A percentile compares a stretch with the other conserved stretches of the same genome.
These are phyloP conservation scores for Lactarius vividus DNA, from an alignment of 768 basidiomycete species.

Conservation along the genomic window DNA sequence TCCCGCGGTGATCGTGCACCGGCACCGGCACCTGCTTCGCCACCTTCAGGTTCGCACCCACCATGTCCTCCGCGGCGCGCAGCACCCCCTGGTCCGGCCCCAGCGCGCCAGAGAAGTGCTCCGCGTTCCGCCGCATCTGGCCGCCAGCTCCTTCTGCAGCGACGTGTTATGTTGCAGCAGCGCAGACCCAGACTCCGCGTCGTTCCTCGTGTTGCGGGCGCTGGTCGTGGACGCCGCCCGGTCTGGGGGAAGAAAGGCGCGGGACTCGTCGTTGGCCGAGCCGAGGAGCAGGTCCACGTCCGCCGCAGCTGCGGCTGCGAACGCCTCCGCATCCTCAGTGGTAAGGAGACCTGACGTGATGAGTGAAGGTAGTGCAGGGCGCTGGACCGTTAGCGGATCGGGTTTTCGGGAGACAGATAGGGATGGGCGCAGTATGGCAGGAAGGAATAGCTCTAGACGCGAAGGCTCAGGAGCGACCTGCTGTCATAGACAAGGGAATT, in stretches of 20 bases:
- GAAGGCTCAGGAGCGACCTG: constrained; percentile 40
- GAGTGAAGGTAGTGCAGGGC: constrained; percentile 25
- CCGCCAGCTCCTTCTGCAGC: too few relatives aligned
- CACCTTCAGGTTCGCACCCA: constrained; percentile 46
- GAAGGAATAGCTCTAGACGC: constrained; percentile 16
- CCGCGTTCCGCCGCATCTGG: constrained; percentile 25
- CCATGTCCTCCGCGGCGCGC: constrained; percentile 48
- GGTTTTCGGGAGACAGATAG: constrained; percentile 34
- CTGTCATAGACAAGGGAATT: constrained; percentile 32
- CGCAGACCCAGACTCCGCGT: not conserved
- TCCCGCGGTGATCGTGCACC: constrained; percentile 37
- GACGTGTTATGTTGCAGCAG: too few relatives aligned
- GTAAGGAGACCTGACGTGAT: constrained; percentile 25
- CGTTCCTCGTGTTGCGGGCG: too few relatives aligned
- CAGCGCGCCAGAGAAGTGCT: constrained; percentile 33
- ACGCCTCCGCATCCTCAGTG: not conserved
- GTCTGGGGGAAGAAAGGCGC: constrained; percentile 32
- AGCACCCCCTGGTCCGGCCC: too few relatives aligned
- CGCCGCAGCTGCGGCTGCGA: not conserved
- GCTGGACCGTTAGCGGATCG: constrained; percentile 1
- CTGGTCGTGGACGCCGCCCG: not conserved
- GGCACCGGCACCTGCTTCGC: too few relatives aligned
- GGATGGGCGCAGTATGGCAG: not conserved
- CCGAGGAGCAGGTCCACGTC: constrained; percentile 16
- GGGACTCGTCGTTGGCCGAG: constrained; percentile 14